Evolutionary conservation across 257 asterid species (phyloP), one percentile per base, ranked within the genome.

Genomic region (Salvia miltiorrhiza): DNA sequence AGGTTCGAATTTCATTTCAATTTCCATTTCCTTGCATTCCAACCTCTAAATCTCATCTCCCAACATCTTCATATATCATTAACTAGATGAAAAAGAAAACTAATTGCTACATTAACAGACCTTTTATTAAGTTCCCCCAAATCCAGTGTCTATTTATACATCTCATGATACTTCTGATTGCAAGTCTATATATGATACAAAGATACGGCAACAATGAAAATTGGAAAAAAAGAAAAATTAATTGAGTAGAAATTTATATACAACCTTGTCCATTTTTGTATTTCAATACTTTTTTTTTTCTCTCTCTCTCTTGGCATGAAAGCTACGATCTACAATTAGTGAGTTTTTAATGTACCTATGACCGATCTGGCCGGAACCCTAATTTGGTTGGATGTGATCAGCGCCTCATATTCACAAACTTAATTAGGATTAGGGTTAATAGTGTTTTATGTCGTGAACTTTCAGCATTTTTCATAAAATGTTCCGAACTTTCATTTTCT

Each of bases 1-100:
- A 87, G 95, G 95, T 85, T 43, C 39, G n/a, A 21, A 1, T 6
- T 35, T 17, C 7, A 30, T 23, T 28, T 3, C 3, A 11, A 9
- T 39, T 12, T 0, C n/a, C n/a, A 12, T 10, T 16, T 3, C 7
- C 1, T 47, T 47, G 12, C 45, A 47, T 65, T 32, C 9, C 3
- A 19, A 3, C 23, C 1, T 5, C 12, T 40, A 49, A 21, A 24
- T 63, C 30, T 63, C n/a, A n/a, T n/a, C n/a, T n/a, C n/a, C n/a
- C n/a, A n/a, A n/a, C n/a, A n/a, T n/a, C 33, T 26, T 24, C 14
- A 1, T 26, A 26, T 26, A 4, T 21, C 5, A 49, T 52, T 52
- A 9, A 52, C 21, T 20, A 20, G 33, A 5, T n/a, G 9, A 16
- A 45, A 45, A 7, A 30, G 0, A 7, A 7, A 0, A 35, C 41